Evolutionary conservation across 75 land plant genomes (phyloP).

Genomic region (Selaginella moellendorffii): DNA sequence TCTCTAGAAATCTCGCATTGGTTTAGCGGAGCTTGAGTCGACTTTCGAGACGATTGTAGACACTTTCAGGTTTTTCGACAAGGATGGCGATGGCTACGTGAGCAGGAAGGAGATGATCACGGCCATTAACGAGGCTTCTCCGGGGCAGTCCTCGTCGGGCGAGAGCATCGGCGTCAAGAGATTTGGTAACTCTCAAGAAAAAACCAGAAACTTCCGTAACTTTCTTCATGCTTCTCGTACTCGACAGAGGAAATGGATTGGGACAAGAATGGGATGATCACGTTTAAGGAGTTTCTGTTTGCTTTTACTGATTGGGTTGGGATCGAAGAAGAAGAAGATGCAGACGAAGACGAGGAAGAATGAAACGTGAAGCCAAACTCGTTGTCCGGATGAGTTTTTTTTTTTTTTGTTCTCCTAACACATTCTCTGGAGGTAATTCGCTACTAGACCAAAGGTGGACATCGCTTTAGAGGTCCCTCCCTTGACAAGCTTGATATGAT

Average conservation of each 20-base stretch:
- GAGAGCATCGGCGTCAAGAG: slow-evolving; percentile 75
- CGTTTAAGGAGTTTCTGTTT: slow-evolving; percentile 90
- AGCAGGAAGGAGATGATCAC: slow-evolving; percentile 81
- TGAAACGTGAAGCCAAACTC: too few species aligned
- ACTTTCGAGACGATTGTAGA: slow-evolving; percentile 81
- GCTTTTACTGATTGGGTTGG: slow-evolving; percentile 91
- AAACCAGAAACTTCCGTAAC: too few species aligned
- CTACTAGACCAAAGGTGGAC: too few species aligned
- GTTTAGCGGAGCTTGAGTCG: slow-evolving; percentile 57
- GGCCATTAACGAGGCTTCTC: slow-evolving; percentile 61
- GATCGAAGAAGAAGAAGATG: slow-evolving; percentile 53
- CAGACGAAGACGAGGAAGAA: too few species aligned
- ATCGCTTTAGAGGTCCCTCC: too few species aligned
- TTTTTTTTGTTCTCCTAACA: too few species aligned
- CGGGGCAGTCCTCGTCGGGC: slow-evolving; percentile 44
- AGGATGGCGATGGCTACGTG: slow-evolving; percentile 90
- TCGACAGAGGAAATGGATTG: slow-evolving; percentile 99
- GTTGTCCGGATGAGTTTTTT: too few species aligned
- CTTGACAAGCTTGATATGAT: too few species aligned
- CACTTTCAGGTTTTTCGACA: slow-evolving; percentile 89
- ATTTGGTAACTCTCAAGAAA: too few species aligned
- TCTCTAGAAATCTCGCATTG: slow-evolving; percentile 67
- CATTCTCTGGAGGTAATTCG: too few species aligned
- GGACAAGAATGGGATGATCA: slow-evolving; percentile 76
- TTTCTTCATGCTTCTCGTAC: too few species aligned